phyloP scores from a whole-genome alignment of 139 green algal genomes.

The Diplosphaera chodatii region DNA sequence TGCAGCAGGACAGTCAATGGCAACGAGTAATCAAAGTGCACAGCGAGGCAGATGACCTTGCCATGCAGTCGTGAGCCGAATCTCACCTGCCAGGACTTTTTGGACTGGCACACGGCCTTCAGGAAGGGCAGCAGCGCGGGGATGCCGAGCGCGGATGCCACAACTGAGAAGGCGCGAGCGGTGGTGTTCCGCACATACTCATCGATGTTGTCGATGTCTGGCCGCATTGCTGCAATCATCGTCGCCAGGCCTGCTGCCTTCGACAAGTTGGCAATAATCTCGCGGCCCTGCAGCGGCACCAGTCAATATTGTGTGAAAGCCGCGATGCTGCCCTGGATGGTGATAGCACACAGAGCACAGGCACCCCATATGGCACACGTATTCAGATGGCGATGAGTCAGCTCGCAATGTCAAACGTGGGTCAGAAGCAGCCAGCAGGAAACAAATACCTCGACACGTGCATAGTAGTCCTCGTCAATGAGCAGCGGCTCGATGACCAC shows the following conservation, averaged over 20 bases:
- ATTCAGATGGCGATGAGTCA: too few species aligned
- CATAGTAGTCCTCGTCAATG: constrained; percentile 99
- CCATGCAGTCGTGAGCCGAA: too few species aligned
- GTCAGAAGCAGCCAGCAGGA: too few species aligned
- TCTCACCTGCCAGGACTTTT: constrained; percentile 88
- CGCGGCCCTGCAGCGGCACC: constrained; percentile 83
- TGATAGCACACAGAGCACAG: too few species aligned
- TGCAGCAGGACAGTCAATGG: background rate
- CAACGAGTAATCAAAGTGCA: too few species aligned
- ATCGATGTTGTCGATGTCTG: constrained; percentile 99
- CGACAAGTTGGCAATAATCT: constrained; percentile 98
- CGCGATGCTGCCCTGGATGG: too few species aligned
- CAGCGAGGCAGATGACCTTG: too few species aligned
- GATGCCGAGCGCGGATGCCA: constrained; percentile 93
- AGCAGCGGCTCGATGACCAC: constrained; percentile 99
- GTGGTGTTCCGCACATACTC: constrained; percentile 98
- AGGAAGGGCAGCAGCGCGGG: constrained; percentile 96
- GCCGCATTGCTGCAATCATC: constrained; percentile 98
- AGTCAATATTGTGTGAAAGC: too few species aligned
- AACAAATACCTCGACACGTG: constrained; percentile 61
- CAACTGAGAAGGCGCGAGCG: constrained; percentile 84
- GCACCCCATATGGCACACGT: too few species aligned
- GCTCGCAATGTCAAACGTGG: background rate
- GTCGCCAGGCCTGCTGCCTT: constrained; percentile 89
- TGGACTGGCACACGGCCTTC: constrained; percentile 94